phyloP scores from a whole-genome alignment of 345 rosid genomes.

The Populus tremula region DNA sequence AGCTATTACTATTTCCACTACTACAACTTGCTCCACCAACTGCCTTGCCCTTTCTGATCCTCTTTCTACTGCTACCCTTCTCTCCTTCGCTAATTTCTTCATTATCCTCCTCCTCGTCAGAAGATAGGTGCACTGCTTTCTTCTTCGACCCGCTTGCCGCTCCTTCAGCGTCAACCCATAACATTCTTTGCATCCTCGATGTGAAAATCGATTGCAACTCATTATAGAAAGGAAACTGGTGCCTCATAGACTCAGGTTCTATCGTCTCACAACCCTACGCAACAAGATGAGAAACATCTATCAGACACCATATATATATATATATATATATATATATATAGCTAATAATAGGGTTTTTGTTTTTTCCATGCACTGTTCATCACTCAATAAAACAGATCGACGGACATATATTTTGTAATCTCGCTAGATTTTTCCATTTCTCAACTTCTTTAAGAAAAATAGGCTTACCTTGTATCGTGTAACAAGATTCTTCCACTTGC shows the following conservation, averaged over 20 bases:
- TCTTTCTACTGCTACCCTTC: constrained; percentile 29
- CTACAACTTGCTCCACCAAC: constrained; percentile 14
- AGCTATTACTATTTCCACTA: constrained; percentile 8
- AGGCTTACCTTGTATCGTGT: constrained; percentile 81
- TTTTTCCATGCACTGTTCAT: neutral
- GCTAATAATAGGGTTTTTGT: constrained; percentile 24
- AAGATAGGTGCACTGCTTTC: constrained; percentile 52
- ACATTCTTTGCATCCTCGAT: constrained; percentile 62
- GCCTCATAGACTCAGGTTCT: constrained; percentile 69
- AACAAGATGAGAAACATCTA: neutral
- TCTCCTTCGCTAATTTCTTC: constrained; percentile 54
- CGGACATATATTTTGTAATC: neutral
- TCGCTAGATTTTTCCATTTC: neutral
- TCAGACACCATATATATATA: neutral
- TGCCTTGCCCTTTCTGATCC: constrained; percentile 47
- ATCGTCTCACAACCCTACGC: constrained; percentile 77
- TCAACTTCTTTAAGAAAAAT: neutral
- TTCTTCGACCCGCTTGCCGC: constrained; percentile 49
- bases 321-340: neutral
- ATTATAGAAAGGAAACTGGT: constrained; percentile 77
- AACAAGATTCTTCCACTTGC: constrained; percentile 98
- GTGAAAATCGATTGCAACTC: constrained; percentile 72
- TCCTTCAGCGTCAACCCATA: constrained; percentile 77
- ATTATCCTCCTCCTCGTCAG: constrained; percentile 71
- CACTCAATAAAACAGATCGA: constrained; percentile 1